These are phyloP conservation scores for Xerocomellus dryophilus DNA, from an alignment of 768 basidiomycete species.

Conservation along the genomic window DNA sequence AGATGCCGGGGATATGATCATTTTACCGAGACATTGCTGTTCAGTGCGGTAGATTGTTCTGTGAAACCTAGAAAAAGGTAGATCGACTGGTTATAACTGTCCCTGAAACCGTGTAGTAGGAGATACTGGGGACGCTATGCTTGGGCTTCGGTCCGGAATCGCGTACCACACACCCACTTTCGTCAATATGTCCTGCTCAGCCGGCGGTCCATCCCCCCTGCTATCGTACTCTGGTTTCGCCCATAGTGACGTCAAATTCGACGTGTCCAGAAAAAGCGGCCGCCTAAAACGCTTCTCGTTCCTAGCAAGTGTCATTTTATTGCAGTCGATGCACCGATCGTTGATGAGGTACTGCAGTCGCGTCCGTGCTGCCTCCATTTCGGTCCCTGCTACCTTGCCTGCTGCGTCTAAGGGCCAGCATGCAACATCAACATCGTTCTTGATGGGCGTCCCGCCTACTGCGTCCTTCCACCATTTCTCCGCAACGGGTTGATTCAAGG, in stretches of 20 bases:
- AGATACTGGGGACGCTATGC: neutral
- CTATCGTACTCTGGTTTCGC: conserved; percentile 1
- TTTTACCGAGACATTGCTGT: neutral
- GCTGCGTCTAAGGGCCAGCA: conserved; percentile 1
- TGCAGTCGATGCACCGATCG: conserved; percentile 23
- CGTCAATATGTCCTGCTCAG: conserved; percentile 20
- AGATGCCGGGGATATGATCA: neutral
- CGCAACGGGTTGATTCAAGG: conserved; percentile 9
- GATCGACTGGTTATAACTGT: neutral
- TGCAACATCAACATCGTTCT: conserved; percentile 11
- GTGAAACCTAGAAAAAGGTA: neutral
- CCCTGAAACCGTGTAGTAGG: neutral
- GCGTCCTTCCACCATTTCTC: conserved; percentile 22
- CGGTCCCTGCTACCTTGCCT: neutral
- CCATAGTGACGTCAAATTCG: conserved; percentile 11
- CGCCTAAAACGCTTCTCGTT: conserved; percentile 16
- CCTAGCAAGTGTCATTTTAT: conserved; percentile 2
- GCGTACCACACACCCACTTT: conserved; percentile 19
- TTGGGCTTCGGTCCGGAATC: neutral
- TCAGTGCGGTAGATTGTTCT: neutral
- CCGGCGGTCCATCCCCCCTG: neutral
- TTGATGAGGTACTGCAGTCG: conserved; percentile 17
- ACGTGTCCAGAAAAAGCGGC: conserved; percentile 12
- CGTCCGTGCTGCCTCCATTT: neutral
- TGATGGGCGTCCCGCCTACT: neutral